phyloP scores from a whole-genome alignment of 768 basidiomycete genomes.

The Trametes cinnabarina region DNA sequence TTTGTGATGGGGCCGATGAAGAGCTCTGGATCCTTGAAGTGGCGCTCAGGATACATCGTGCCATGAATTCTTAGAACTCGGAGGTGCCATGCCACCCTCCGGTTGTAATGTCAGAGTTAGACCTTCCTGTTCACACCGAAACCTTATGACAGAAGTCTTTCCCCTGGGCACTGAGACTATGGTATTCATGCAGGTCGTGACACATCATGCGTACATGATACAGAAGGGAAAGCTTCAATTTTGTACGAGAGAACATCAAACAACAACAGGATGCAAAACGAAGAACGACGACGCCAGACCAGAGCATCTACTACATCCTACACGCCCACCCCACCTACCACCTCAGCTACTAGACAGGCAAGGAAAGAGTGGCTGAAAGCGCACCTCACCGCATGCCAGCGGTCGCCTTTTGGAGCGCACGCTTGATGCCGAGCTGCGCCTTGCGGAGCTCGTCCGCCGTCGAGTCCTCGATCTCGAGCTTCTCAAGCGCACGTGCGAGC shows the following conservation, averaged over 20 bases:
- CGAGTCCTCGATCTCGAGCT: conserved; percentile 96
- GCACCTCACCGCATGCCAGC: conserved; percentile 73
- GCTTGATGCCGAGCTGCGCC: conserved; percentile 92
- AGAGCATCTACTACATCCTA: conserved; percentile 19
- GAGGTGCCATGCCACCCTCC: neutral
- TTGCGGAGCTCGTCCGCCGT: conserved; percentile 93
- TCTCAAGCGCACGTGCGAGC: conserved; percentile 97
- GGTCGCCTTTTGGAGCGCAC: conserved; percentile 96
- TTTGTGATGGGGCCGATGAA: conserved; percentile 96
- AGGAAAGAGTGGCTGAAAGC: neutral
- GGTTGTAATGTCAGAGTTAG: neutral
- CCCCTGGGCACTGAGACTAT: neutral
- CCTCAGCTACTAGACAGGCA: neutral
- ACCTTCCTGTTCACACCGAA: neutral
- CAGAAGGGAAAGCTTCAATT: conserved; percentile 14
- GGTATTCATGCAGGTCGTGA: conserved; percentile 8
- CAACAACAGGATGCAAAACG: conserved; percentile 15
- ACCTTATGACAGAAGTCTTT: neutral
- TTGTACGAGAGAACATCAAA: conserved; percentile 15
- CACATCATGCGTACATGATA: conserved; percentile 12
- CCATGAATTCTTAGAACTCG: conserved; percentile 33
- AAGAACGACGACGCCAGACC: conserved; percentile 18
- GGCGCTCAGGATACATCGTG: conserved; percentile 74
- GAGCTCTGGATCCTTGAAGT: conserved; percentile 93
- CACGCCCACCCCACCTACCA: conserved; percentile 7